Conservation (phyloP, 164 flowering plant genomes). For the Magnolia officinalis region DNA sequence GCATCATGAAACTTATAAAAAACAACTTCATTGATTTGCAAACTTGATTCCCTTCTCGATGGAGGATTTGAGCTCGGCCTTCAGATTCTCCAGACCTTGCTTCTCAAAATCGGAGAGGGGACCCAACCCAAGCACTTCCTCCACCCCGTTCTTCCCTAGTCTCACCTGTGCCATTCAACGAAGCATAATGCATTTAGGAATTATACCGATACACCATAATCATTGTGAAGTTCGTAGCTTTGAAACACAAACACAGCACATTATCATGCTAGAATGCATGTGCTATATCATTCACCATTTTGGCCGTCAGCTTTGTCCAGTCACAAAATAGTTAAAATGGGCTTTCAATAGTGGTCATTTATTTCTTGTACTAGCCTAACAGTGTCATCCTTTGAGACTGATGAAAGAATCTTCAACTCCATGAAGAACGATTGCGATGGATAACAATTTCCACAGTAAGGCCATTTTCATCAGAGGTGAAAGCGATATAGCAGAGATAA, state of each 20-base stretch:
- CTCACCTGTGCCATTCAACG: constrained; percentile 53
- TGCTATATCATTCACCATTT: not conserved
- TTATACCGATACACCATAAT: not conserved
- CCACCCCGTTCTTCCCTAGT: constrained; percentile 92
- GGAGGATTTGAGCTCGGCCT: constrained; percentile 68
- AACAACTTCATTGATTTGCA: constrained; percentile 36
- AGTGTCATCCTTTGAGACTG: too few relatives aligned
- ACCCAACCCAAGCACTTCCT: constrained; percentile 72
- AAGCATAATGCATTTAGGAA: not conserved
- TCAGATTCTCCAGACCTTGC: constrained; percentile 67
- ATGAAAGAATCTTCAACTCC: too few relatives aligned
- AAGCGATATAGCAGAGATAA: too few relatives aligned
- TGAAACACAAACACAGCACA: too few relatives aligned
- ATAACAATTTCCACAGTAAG: too few relatives aligned
- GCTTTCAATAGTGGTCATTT: not conserved
- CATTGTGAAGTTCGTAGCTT: not conserved
- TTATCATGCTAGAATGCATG: not conserved
- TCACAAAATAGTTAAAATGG: not conserved
- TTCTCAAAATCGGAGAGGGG: constrained; percentile 68
- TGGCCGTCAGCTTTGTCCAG: not conserved
- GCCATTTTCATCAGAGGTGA: too few relatives aligned
- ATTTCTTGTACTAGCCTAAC: not conserved
- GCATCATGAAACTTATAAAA: not conserved
- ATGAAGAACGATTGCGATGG: too few relatives aligned
- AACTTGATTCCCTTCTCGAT: constrained; percentile 92